phyloP scores from a whole-genome alignment of 768 basidiomycete species.

The Crassisporium funariophilum region DNA sequence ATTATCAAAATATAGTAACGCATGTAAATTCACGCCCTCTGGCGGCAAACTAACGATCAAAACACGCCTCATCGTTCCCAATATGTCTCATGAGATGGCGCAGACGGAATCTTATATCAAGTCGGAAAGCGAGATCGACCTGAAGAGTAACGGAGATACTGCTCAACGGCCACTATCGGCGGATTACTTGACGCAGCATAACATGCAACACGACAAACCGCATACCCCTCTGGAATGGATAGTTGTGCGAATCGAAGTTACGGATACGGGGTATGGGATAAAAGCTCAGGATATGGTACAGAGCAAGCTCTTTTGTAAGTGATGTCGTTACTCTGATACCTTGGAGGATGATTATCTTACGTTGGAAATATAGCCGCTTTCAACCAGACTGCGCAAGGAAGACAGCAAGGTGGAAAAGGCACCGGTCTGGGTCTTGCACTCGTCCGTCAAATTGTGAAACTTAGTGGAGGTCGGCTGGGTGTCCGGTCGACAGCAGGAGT shows the following conservation, averaged over 20 bases:
- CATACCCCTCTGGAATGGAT: conserved; percentile 54
- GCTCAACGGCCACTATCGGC: conserved; percentile 40
- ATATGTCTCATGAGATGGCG: conserved; percentile 18
- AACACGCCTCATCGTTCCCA: conserved; percentile 58
- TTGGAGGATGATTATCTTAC: background rate
- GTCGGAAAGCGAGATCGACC: no score
- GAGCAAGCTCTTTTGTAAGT: conserved; percentile 70
- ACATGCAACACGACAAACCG: conserved; percentile 43
- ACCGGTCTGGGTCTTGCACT: conserved; percentile 78
- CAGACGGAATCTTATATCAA: no score
- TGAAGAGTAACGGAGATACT: conserved; percentile 19
- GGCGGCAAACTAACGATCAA: conserved; percentile 70
- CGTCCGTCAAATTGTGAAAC: conserved; percentile 76
- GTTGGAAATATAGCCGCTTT: conserved; percentile 53
- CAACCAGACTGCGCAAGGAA: conserved; percentile 78
- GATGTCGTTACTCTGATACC: background rate
- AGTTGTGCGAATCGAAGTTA: conserved; percentile 83
- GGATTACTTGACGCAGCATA: conserved; percentile 50
- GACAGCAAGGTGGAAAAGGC: conserved; percentile 72
- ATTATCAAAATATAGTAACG: conserved; percentile 49
- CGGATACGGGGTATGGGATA: conserved; percentile 68
- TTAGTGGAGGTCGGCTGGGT: conserved; percentile 75
- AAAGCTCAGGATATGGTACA: conserved; percentile 62
- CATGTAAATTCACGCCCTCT: conserved; percentile 76
- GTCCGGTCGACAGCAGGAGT: conserved; percentile 61